phyloP scores from a whole-genome alignment of 2,329 filamentous ascomycete genomes.

The Monosporascus sp. region DNA sequence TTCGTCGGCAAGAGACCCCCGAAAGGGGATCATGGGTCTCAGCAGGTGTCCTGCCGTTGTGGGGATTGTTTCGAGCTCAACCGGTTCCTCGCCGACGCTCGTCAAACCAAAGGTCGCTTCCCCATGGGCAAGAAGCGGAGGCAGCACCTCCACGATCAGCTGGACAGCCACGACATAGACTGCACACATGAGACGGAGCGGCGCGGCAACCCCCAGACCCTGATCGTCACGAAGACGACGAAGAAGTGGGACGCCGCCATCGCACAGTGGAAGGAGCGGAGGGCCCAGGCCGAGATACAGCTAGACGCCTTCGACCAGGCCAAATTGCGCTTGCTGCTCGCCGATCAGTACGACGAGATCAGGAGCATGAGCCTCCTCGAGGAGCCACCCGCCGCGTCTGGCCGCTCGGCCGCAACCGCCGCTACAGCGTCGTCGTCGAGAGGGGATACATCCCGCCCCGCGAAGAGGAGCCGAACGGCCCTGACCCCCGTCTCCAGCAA shows the following conservation, averaged over 20 bases:
- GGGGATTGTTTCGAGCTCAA: constrained; percentile 19
- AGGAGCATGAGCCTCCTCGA: constrained; percentile 8
- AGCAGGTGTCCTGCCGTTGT: constrained; percentile 16
- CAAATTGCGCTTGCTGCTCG: constrained; percentile 10
- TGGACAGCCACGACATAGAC: constrained; percentile 8
- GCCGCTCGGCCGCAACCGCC: neutral
- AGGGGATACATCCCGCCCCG: neutral
- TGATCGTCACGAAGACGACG: constrained; percentile 22
- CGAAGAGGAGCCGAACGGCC: neutral
- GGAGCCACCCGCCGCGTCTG: neutral
- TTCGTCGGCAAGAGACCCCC: constrained; percentile 17
- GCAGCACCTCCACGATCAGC: constrained; percentile 14
- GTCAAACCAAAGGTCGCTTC: constrained; percentile 5
- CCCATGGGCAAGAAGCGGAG: constrained; percentile 10
- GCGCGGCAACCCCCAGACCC: constrained; percentile 2
- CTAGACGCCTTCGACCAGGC: constrained; percentile 12
- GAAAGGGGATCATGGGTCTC: neutral
- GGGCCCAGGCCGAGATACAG: constrained; percentile 1
- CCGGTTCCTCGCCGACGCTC: constrained; percentile 17
- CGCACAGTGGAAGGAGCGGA: constrained; percentile 3
- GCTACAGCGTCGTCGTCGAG: neutral
- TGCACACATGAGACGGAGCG: constrained; percentile 17
- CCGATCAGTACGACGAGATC: constrained; percentile 9
- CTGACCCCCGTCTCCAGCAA: neutral
- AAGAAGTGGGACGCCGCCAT: neutral